Percentiles rank a stretch among this genome's conserved stretches.
These are phyloP conservation scores for Trichosanthes cucumerina DNA, from an alignment of 306 rosid species.

Conservation along the genomic window DNA sequence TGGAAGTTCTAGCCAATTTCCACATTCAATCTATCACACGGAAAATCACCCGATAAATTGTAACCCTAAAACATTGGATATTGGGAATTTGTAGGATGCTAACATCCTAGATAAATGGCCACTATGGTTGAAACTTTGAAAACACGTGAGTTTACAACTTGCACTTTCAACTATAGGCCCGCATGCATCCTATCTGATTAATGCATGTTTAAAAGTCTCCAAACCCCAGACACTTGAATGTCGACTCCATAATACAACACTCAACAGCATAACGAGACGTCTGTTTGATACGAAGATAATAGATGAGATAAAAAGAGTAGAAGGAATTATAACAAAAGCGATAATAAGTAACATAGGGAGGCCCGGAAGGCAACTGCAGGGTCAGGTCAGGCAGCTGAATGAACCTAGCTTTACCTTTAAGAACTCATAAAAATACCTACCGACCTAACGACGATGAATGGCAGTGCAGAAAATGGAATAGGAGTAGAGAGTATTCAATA, in stretches of 20 bases:
- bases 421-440: neutral
- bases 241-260: neutral
- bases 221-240: neutral
- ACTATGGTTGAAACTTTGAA: neutral
- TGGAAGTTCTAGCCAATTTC: neutral
- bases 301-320: neutral
- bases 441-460: neutral
- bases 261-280: neutral
- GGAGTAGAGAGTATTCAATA: neutral
- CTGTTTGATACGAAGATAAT: neutral
- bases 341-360: neutral
- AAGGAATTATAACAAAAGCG: neutral
- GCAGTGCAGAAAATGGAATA: neutral
- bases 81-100: neutral
- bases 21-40: neutral
- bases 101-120: neutral
- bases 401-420: neutral
- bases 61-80: neutral
- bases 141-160: neutral
- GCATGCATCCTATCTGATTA: conserved; percentile 1
- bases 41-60: neutral
- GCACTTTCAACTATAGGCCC: neutral
- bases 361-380: neutral
- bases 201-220: neutral
- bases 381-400: neutral